Evolutionary conservation across 345 rosid species (phyloP).

Genomic region (Salix dunnii): DNA sequence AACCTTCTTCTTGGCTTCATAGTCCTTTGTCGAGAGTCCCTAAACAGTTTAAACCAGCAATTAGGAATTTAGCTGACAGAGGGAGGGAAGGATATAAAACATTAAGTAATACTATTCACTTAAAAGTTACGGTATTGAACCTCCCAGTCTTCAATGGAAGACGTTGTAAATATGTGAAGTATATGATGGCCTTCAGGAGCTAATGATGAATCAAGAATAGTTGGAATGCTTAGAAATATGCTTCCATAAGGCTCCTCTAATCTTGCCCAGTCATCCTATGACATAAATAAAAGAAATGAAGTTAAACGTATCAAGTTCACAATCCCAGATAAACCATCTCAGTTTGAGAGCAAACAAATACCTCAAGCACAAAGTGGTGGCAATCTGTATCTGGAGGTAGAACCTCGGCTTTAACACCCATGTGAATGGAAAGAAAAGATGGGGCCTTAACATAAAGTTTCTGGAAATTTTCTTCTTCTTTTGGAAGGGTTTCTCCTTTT

Average conservation of each 20-base stretch:
- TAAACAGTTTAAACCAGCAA: slow-evolving; percentile 23
- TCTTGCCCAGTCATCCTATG: slow-evolving; percentile 67
- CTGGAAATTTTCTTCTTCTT: slow-evolving; percentile 88
- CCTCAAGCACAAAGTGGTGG: slow-evolving; percentile 95
- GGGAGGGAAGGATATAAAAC: background rate
- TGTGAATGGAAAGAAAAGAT: slow-evolving; percentile 93
- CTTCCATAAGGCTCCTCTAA: slow-evolving; percentile 86
- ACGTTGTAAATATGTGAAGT: slow-evolving; percentile 84
- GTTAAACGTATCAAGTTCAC: background rate
- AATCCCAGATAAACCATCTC: background rate
- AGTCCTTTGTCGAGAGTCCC: slow-evolving; percentile 73
- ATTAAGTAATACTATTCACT: background rate
- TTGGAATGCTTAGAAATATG: slow-evolving; percentile 93
- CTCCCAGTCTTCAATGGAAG: slow-evolving; percentile 90
- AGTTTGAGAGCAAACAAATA: slow-evolving; percentile 24
- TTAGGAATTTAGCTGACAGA: background rate
- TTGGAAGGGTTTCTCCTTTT: slow-evolving; percentile 76
- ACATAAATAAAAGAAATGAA: slow-evolving; percentile 5
- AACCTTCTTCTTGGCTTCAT: slow-evolving; percentile 69
- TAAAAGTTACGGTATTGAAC: slow-evolving; percentile 1
- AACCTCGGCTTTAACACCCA: slow-evolving; percentile 85
- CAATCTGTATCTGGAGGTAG: slow-evolving; percentile 88
- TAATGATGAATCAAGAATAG: slow-evolving; percentile 78
- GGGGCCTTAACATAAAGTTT: slow-evolving; percentile 89
- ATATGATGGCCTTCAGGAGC: slow-evolving; percentile 84